Base-by-base conservation (phyloP, 1,284 basidiomycete genomes). In the Sanghuangporus baumii region DNA sequence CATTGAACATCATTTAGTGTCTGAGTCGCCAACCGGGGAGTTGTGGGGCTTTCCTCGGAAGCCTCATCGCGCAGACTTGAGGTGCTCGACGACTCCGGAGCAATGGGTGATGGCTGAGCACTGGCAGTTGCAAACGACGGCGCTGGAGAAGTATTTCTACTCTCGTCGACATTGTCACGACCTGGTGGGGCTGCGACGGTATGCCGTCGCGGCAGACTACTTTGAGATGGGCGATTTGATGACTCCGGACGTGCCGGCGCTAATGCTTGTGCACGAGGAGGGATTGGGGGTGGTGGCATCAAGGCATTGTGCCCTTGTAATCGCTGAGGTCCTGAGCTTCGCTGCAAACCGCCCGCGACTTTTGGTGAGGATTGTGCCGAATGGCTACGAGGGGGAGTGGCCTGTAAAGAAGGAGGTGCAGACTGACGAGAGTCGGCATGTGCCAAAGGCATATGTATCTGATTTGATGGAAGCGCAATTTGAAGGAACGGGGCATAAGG, bases 201-300 rank as follows among this genome's bases (percentile, higher is more conserved):
- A 40, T 59, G 57, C 7, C 57, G 46, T 11, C 57, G 47, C 18
- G 12, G 36, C 6, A 51, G 5, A 3, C 7, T 9, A 11, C 31
- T 0, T 6, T 37, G 57, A 37, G 47, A 26, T n/a, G 18, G n/a
- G n/a, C 34, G 36, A 8, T 41, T 50, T 40, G 14, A 16, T 34
- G 57, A 50, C 4, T 59, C 16, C 57, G 31, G 31, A n/a, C 18
- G 47, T 11, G 18, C 57, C 8, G 7, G 37, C 12, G 11, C 48
- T 18, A 36, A 18, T 36, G 52, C 4, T 8, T 16, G 34, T 12
- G 31, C 57, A 20, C 57, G 57, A 6, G 57, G n/a, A 12, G 57
- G 57, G n/a, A 51, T 31, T 18, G 57, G 57, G 7, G 57, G 57
- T 6, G 57, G 57, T 3, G 57, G 47, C 57, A 59, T 59, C 18